phyloP scores from a whole-genome alignment of 75 land plant genomes.

The Azolla pinnata region DNA sequence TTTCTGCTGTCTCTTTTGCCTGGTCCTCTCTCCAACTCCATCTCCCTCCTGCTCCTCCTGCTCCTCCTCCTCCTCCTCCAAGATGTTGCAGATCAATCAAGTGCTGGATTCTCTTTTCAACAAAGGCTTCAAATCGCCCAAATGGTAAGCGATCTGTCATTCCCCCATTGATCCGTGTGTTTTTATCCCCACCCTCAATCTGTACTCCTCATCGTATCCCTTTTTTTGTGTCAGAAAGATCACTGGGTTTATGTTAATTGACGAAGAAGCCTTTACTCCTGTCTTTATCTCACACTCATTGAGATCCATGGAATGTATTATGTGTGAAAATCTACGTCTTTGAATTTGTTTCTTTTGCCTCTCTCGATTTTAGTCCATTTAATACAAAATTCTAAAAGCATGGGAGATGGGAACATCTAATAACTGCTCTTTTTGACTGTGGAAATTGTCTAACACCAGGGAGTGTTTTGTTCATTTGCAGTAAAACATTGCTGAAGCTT shows the following conservation, averaged over 20 bases:
- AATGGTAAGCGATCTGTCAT: slow-evolving; percentile 1
- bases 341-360: too few relatives aligned
- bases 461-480: slow-evolving; percentile 1
- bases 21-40: too few relatives aligned
- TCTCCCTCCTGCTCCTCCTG: too few relatives aligned
- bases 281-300: not conserved
- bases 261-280: too few relatives aligned
- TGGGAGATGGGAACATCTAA: too few relatives aligned
- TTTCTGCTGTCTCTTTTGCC: too few relatives aligned
- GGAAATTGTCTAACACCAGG: not conserved
- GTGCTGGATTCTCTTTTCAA: not conserved
- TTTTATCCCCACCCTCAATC: not conserved
- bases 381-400: too few relatives aligned
- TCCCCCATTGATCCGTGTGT: not conserved
- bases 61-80: not conserved
- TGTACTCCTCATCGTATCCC: not conserved
- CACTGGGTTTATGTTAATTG: too few relatives aligned
- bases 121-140: slow-evolving; percentile 5
- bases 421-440: too few relatives aligned
- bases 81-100: not conserved
- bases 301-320: not conserved
- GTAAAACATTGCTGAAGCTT: slow-evolving; percentile 32
- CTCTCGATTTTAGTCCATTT: too few relatives aligned
- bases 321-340: too few relatives aligned
- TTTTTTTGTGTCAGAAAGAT: not conserved